Evolutionary conservation across 352 stramenopile genomes (phyloP).

Genomic region (Saprolegnia diclina): DNA sequence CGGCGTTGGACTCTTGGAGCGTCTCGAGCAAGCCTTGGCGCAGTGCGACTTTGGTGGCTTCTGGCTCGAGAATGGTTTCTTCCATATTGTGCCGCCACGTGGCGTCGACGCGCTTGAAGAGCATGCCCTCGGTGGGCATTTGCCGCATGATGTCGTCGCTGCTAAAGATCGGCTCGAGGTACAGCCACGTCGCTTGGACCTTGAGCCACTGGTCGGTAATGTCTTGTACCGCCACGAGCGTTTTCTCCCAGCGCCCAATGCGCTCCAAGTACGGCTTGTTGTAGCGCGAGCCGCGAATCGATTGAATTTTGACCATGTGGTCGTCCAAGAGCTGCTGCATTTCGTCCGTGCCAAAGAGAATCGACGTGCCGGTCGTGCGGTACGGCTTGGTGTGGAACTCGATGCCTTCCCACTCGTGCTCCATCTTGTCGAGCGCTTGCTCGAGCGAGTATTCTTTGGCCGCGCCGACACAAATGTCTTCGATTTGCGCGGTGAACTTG

Average conservation of each 20-base stretch:
- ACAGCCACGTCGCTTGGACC: conserved; percentile 90
- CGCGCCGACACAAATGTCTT: conserved; percentile 90
- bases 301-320: conserved; percentile 94
- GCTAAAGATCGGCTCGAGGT: conserved; percentile 91
- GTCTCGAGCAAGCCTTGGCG: conserved; percentile 73
- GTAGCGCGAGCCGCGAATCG: conserved; percentile 90
- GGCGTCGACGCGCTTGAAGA: conserved; percentile 84
- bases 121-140: conserved; percentile 80
- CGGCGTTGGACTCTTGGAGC: conserved; percentile 83
- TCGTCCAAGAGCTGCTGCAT: conserved; percentile 93
- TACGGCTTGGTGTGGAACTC: conserved; percentile 93
- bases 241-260: conserved; percentile 86
- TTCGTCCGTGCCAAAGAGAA: conserved; percentile 83
- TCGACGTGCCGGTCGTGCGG: conserved; percentile 89
- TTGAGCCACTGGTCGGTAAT: conserved; percentile 94
- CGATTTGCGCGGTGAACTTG: conserved; percentile 82
- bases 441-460: conserved; percentile 94
- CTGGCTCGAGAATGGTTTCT: conserved; percentile 67
- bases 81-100: conserved; percentile 87
- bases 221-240: conserved; percentile 85
- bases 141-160: conserved; percentile 92
- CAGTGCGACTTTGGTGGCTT: conserved; percentile 70
- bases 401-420: conserved; percentile 87
- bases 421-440: conserved; percentile 91
- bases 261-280: conserved; percentile 90